Evolutionary conservation across 805 yeast species (phyloP), one percentile per base, ranked within the genome.

Genomic region (Myxozyma neotropica): DNA sequence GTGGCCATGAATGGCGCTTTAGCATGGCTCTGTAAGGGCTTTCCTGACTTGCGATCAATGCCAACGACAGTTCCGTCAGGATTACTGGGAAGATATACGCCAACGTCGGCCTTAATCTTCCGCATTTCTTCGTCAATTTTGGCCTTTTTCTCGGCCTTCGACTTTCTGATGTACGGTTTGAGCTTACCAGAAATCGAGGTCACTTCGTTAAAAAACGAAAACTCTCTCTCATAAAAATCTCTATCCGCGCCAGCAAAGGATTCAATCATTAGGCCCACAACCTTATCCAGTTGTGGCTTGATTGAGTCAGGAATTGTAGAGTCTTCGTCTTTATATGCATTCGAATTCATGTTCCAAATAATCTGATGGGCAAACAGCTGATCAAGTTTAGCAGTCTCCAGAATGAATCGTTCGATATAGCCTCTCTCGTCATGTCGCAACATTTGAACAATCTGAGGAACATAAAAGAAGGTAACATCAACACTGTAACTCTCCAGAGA

Each of bases 1-100:
- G 96, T 87, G 0, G 99, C 99, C 92, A 94, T 81, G 72, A 91
- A 94, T 39, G 99, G 99, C 0, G 99, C 98, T 72, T 94, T 94
- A 13, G 99, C 99, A 73, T 94, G 99, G 12, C 96, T 89, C 75
- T 94, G 99, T 67, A 94, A 78, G 7, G 99, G 99, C 68, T 82
- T 86, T 59, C 99, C 99, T 4, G 96, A 87, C 67, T 85, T 87
- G 59, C 99, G 80, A 72, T 90, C 91, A 71, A 94, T 94, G 69
- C 91, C 98, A 60, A 91, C 78, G 36, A 94, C 89, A n/a, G 81
- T 82, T 50, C 99, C 99, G 73, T 92, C 97, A 1, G 99, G 99
- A 70, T 94, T 92, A 64, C 96, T 87, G 19, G 99, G 99, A 59
- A 94, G 78, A 69, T 94, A 94, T 3, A 92, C 99, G 15, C 90